Conservation (phyloP, 257 asterid species). For the Dorcoceras hygrometricum region DNA sequence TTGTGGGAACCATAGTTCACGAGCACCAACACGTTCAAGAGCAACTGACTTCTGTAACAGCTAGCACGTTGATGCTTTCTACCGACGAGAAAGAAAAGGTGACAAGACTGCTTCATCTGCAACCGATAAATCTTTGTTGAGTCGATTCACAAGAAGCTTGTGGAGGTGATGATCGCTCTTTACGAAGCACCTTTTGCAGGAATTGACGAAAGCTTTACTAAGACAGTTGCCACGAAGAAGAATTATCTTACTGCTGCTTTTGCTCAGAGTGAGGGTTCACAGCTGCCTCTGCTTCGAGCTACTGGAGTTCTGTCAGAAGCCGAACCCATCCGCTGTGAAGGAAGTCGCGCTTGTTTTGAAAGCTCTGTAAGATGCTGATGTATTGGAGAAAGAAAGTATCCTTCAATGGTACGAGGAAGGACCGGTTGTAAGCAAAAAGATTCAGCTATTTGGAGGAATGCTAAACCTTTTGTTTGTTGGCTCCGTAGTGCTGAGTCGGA, state of each 20-base stretch:
- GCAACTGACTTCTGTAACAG: conserved; percentile 63
- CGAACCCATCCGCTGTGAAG: conserved; percentile 52
- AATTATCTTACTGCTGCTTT: conserved; percentile 39
- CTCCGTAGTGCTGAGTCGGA: conserved; percentile 74
- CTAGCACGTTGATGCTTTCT: conserved; percentile 65
- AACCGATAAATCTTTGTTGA: conserved; percentile 19
- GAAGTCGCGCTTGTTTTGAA: conserved; percentile 66
- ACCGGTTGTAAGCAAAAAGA: conserved; percentile 36
- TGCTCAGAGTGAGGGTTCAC: conserved; percentile 48
- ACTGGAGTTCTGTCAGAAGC: conserved; percentile 52
- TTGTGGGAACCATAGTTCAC: conserved; percentile 75
- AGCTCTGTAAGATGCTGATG: conserved; percentile 46
- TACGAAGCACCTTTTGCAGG: conserved; percentile 54
- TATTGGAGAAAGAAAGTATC: conserved; percentile 57
- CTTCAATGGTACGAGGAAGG: conserved; percentile 67
- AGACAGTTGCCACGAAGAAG: conserved; percentile 53
- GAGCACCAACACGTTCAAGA: conserved; percentile 52
- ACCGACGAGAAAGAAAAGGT: conserved; percentile 47
- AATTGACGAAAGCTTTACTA: conserved; percentile 56
- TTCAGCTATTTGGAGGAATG: conserved; percentile 64
- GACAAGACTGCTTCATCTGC: conserved; percentile 27
- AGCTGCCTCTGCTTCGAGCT: conserved; percentile 43
- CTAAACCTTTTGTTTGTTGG: conserved; percentile 65
- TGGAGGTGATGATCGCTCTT: conserved; percentile 37
- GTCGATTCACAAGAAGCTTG: conserved; percentile 38